Conservation (phyloP, 2,329 filamentous ascomycete species). For the Xylariaceae sp. region DNA sequence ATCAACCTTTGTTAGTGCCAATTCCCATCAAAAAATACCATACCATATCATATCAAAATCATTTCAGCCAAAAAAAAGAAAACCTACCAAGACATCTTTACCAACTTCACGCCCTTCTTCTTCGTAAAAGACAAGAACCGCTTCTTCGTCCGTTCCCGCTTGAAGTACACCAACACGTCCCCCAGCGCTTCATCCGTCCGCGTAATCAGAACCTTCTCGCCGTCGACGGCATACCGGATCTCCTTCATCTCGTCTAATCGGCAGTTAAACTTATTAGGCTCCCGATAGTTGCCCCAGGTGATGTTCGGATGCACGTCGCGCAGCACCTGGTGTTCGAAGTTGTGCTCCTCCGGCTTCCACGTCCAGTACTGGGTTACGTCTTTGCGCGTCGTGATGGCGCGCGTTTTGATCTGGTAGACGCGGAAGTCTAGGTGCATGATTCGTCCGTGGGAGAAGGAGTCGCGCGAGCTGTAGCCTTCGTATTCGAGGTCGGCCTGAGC, state of each 20-base stretch:
- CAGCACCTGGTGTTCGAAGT: slow-evolving; percentile 51
- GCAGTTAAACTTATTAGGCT: slow-evolving; percentile 47
- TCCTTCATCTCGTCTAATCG: slow-evolving; percentile 41
- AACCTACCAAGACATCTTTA: slow-evolving; percentile 39
- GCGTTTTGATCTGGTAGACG: slow-evolving; percentile 47
- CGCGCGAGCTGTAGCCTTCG: slow-evolving; percentile 46
- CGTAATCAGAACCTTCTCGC: slow-evolving; percentile 39
- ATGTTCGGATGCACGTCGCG: slow-evolving; percentile 38
- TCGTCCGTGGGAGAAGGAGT: slow-evolving; percentile 43
- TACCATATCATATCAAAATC: not conserved
- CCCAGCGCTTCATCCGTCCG: slow-evolving; percentile 38
- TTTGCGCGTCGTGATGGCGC: slow-evolving; percentile 40
- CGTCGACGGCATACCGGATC: slow-evolving; percentile 40
- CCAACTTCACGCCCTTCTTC: slow-evolving; percentile 39
- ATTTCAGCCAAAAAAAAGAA: not conserved
- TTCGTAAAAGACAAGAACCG: slow-evolving; percentile 46
- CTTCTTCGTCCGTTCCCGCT: slow-evolving; percentile 46
- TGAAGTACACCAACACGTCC: slow-evolving; percentile 47
- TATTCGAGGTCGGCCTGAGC: slow-evolving; percentile 37
- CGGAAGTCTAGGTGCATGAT: slow-evolving; percentile 47
- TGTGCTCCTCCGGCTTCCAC: slow-evolving; percentile 37
- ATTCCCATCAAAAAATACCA: not conserved
- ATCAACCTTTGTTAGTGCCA: not conserved
- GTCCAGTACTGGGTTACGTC: slow-evolving; percentile 53
- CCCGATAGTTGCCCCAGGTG: slow-evolving; percentile 45